These are phyloP conservation scores for Letharia columbiana DNA, from an alignment of 495 filamentous ascomycete genomes.

Conservation along the genomic window DNA sequence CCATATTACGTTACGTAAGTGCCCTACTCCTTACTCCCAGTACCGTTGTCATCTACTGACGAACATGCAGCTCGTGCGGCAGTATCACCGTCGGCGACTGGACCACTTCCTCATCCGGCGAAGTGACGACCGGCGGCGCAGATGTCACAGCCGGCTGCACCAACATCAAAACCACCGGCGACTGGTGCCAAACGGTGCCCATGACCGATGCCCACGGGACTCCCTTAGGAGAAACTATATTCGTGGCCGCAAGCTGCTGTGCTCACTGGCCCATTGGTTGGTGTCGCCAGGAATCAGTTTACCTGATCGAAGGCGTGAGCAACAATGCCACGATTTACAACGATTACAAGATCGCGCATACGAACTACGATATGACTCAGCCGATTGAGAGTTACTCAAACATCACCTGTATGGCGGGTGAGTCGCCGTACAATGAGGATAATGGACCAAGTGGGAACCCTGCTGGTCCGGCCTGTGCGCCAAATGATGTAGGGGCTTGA, in stretches of 20 bases:
- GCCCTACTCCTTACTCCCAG: neutral
- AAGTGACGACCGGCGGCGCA: neutral
- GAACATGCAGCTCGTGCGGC: neutral
- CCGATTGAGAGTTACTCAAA: neutral
- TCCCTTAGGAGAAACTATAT: neutral
- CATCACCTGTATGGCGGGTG: neutral
- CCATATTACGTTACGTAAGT: slow-evolving; percentile 4
- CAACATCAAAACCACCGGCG: neutral
- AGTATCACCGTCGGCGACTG: neutral
- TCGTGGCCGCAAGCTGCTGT: slow-evolving; percentile 1
- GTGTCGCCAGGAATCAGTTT: neutral
- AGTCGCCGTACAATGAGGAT: neutral
- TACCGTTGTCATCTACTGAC: neutral
- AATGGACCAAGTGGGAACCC: neutral
- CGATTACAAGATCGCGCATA: neutral
- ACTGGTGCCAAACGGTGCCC: slow-evolving; percentile 9
- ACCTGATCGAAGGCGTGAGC: neutral
- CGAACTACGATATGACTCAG: neutral
- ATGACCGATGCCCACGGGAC: neutral
- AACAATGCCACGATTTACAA: neutral
- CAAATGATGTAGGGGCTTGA: neutral
- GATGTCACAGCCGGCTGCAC: neutral
- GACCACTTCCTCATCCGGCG: neutral
- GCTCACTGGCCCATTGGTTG: neutral
- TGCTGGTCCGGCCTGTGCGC: neutral